Evolutionary conservation across 768 basidiomycete genomes (phyloP), one percentile per base, ranked within the genome.

Genomic region (Heimioporus sp.): DNA sequence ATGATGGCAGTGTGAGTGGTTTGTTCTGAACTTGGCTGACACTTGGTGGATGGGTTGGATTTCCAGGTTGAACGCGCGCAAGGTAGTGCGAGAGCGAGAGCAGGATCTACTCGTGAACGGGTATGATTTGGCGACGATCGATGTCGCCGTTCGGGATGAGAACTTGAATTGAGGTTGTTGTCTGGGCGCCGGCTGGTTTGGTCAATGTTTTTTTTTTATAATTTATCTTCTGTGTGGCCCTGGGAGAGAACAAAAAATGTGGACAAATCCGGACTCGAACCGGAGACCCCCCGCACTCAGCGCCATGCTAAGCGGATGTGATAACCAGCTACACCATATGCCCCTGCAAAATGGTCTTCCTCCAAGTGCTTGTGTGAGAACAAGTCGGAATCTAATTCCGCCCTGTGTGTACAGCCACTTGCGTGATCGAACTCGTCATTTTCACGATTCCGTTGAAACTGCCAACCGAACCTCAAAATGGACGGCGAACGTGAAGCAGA

Each of bases 191-290:
- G 24, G 24, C 24, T 28, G 24, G 24, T 7, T 28, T 28, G 24
- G 5, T 28, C 24, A 28, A 28, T 6, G 24, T 28, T 6, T 28
- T 28, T 28, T 6, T 28, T 28, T 28, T 28, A 6, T 28, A 28
- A 6, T 28, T 28, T 28, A 28, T 28, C 7, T 28, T 28, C 7
- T 28, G 5, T 28, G 24, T 6, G 24, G 6, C 24, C 4, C 6
- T 28, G 24, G 5, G 7, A 10, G 5, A 36, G 12, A 4, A 21
- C 32, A 9, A 43, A 58, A 43, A 38, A 64, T 51, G 43, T 70
- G 70, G 68, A 70, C 68, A 72, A 65, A 70, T 69, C 65, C 66
- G 64, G 70, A 70, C 64, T 72, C 65, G 68, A 70, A 72, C 68
- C 70, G 65, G 65, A 68, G 70, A 70, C 68, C 68, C 62, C 70